phyloP scores from a whole-genome alignment of 1,284 basidiomycete species.

The Rhodotorula sp. region DNA sequence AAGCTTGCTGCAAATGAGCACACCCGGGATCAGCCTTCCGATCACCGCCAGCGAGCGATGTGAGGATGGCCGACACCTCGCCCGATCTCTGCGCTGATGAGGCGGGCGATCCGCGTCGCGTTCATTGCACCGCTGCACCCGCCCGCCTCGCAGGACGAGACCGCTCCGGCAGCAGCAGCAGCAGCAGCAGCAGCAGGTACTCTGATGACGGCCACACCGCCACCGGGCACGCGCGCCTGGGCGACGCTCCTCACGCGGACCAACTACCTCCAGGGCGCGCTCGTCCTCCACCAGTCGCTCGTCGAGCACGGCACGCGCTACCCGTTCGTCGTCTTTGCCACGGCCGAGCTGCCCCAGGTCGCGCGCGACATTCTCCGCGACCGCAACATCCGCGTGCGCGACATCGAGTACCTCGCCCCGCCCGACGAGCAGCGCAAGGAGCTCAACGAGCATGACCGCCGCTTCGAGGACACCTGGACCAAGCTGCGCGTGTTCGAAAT shows the following conservation, averaged over 20 bases:
- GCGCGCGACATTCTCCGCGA: constrained; percentile 61
- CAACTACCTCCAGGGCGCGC: constrained; percentile 62
- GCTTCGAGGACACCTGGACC: constrained; percentile 87
- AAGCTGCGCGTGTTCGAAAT: constrained; percentile 81
- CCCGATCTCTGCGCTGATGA: too few relatives aligned
- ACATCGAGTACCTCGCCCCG: constrained; percentile 66
- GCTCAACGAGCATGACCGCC: constrained; percentile 50
- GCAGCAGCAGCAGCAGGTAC: not conserved
- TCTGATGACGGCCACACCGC: not conserved
- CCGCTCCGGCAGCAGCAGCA: too few relatives aligned
- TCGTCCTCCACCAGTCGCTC: constrained; percentile 72
- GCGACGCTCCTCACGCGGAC: constrained; percentile 67
- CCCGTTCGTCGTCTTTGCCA: constrained; percentile 79
- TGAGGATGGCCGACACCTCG: too few relatives aligned
- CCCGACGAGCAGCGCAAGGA: constrained; percentile 58
- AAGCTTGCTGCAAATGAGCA: too few relatives aligned
- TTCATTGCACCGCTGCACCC: too few relatives aligned
- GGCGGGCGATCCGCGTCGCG: too few relatives aligned
- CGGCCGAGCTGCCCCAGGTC: constrained; percentile 62
- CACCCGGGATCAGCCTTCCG: too few relatives aligned
- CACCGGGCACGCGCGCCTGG: constrained; percentile 42
- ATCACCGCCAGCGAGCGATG: too few relatives aligned
- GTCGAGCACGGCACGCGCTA: constrained; percentile 66
- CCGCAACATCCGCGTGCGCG: constrained; percentile 60
- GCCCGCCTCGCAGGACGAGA: too few relatives aligned